Base-by-base conservation (phyloP, 2,329 filamentous ascomycete genomes). In the Dryadomyces sulphureus region DNA sequence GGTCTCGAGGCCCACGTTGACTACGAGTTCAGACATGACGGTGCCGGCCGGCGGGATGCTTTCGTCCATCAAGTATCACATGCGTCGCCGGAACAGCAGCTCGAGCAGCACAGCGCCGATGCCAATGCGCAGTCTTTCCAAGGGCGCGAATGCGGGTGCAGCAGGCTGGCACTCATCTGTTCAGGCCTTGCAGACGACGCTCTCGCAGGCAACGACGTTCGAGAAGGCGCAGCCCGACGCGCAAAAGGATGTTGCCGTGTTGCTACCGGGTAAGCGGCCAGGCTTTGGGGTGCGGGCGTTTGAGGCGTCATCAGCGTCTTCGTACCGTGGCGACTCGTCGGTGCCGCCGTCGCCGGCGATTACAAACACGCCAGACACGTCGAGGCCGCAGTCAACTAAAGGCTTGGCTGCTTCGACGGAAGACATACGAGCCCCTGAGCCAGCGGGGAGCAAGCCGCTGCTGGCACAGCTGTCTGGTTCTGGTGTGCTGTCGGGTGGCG, bases 311-410 rank as follows among this genome's bases (percentile, higher is more conserved):
- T 66, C 65, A 2, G 63, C 64, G 1, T 68, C 66, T 0, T 65
- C 61, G 6, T 64, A 59, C 24, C 64, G 64, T 44, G 65, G 67
- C 32, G 57, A 56, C 9, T 62, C 61, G 2, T 60, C 61, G 1
- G 38, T 41, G 2, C 60, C 61, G 5, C 58, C 62, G 1, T 64
- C 63, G 1, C 59, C 60, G 12, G 56, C 56, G 1, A 64, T n/a
- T n/a, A n/a, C n/a, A n/a, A n/a, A 61, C 5, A 68, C 65, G 0
- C 64, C 65, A 4, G 62, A 65, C 42, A 67, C 61, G 7, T 67
- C 65, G 5, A 56, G 64, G n/a, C 65, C 65, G 3, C 65, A 67
- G 44, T 66, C 64, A 5, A 55, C 58, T 9, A 64, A 62, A 48
- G 65, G 59, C n/a, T 19, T 53, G 6, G 45, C 57, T 7, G 49